These are phyloP conservation scores for Albatrellus sp. DNA, from an alignment of 1,284 basidiomycete genomes.

Conservation along the genomic window DNA sequence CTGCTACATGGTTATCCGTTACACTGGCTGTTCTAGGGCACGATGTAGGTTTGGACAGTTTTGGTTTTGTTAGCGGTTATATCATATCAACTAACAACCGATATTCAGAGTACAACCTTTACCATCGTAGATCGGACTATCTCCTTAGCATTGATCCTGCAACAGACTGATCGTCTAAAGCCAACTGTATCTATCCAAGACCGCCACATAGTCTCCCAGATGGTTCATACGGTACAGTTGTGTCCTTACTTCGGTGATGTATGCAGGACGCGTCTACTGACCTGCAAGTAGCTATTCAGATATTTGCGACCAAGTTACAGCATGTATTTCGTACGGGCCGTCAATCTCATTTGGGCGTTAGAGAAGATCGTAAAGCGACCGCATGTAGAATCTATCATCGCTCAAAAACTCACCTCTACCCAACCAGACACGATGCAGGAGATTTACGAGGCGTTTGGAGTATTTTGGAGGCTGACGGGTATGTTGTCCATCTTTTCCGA, in stretches of 20 bases:
- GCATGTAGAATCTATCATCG: slow-evolving; percentile 68
- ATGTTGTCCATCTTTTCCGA: slow-evolving; percentile 12
- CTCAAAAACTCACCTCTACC: slow-evolving; percentile 51
- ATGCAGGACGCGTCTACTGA: neutral
- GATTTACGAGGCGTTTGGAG: slow-evolving; percentile 81
- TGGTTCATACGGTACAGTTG: slow-evolving; percentile 37
- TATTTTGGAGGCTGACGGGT: slow-evolving; percentile 87
- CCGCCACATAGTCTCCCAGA: slow-evolving; percentile 37
- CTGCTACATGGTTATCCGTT: slow-evolving; percentile 38
- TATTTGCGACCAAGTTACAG: slow-evolving; percentile 62
- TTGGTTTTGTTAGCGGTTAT: too few relatives aligned
- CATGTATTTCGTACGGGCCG: slow-evolving; percentile 73
- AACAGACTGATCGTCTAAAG: slow-evolving; percentile 34
- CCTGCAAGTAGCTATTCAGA: slow-evolving; percentile 45
- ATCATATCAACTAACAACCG: neutral
- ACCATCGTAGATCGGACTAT: slow-evolving; percentile 55
- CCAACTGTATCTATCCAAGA: slow-evolving; percentile 46
- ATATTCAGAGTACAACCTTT: slow-evolving; percentile 46
- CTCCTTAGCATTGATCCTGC: slow-evolving; percentile 43
- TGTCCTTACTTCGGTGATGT: neutral
- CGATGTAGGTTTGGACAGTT: slow-evolving; percentile 27
- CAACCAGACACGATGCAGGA: slow-evolving; percentile 37
- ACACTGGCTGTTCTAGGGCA: slow-evolving; percentile 38
- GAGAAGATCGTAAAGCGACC: slow-evolving; percentile 49
- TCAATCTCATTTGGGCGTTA: slow-evolving; percentile 80